Conservation (phyloP, 441 rosid genomes). For the Isatis lusitanica region DNA sequence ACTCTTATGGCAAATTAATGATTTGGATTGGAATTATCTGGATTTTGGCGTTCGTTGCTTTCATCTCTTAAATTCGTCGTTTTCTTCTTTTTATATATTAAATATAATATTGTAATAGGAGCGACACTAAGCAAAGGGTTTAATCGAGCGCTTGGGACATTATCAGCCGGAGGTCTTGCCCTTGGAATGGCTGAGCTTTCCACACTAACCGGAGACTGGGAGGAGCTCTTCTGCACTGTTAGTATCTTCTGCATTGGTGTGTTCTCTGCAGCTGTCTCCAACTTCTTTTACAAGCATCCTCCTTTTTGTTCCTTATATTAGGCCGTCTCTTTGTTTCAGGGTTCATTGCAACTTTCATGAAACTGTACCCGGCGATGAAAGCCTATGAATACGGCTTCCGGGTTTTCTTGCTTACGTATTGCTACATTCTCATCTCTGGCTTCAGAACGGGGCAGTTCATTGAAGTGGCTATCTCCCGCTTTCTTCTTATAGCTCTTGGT, state of each 20-base stretch:
- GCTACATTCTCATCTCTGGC: conserved; percentile 57
- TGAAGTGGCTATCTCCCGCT: conserved; percentile 58
- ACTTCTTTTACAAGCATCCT: background rate
- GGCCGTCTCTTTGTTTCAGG: conserved; percentile 41
- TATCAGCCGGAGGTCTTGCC: conserved; percentile 77
- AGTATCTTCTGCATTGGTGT: conserved; percentile 64
- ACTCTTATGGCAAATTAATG: no score
- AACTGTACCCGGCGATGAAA: conserved; percentile 62
- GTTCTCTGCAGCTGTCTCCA: background rate
- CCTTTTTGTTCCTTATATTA: background rate
- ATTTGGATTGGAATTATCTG: background rate
- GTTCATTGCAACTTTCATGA: conserved; percentile 53
- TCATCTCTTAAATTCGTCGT: background rate
- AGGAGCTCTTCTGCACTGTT: conserved; percentile 49
- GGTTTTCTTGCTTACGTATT: conserved; percentile 66
- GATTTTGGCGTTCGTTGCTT: background rate
- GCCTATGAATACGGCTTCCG: conserved; percentile 69
- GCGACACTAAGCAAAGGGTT: conserved; percentile 78
- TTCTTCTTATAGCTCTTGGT: conserved; percentile 65
- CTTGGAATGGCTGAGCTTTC: conserved; percentile 66
- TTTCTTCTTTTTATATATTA: background rate
- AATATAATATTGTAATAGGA: conserved; percentile 32
- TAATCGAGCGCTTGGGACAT: conserved; percentile 65
- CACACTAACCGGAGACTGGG: conserved; percentile 50
- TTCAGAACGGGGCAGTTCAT: conserved; percentile 61